A percentile compares a stretch with the other conserved stretches of the same genome.
Conservation (phyloP, 441 rosid genomes). For the Mallotus japonicus region DNA sequence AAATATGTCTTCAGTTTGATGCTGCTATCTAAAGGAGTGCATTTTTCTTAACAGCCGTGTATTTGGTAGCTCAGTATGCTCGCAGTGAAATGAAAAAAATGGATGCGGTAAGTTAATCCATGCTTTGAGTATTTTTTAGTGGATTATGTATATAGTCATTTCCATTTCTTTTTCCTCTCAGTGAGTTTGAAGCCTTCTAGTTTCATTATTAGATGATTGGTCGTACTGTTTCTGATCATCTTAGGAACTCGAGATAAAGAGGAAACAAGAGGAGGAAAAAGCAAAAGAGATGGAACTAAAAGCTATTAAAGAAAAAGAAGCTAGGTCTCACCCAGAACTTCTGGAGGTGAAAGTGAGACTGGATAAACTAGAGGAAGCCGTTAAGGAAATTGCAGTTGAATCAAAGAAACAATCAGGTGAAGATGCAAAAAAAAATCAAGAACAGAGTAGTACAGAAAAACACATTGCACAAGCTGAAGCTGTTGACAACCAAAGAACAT, state of each 20-base stretch:
- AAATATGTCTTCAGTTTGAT: slow-evolving; percentile 20
- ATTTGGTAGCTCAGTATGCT: slow-evolving; percentile 80
- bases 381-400: slow-evolving; percentile 62
- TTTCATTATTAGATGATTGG: background rate
- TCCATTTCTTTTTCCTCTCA: background rate
- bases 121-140: background rate
- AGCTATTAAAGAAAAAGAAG: slow-evolving; percentile 44
- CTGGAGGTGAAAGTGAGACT: slow-evolving; percentile 72
- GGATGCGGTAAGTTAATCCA: slow-evolving; percentile 59
- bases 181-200: background rate
- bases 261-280: slow-evolving; percentile 57
- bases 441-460: slow-evolving; percentile 26
- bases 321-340: slow-evolving; percentile 39
- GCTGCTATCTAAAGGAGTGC: slow-evolving; percentile 28
- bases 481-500: slow-evolving; percentile 9
- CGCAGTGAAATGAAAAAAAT: slow-evolving; percentile 69
- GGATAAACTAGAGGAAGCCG: slow-evolving; percentile 64
- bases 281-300: slow-evolving; percentile 48
- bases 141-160: background rate
- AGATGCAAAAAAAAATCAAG: slow-evolving; percentile 33
- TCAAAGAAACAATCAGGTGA: slow-evolving; percentile 47
- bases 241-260: slow-evolving; percentile 64
- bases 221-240: background rate
- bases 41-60: slow-evolving; percentile 59
- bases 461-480: slow-evolving; percentile 12